These are phyloP conservation scores for Annulohypoxylon moriforme DNA, from an alignment of 495 filamentous ascomycete species.

Conservation along the genomic window DNA sequence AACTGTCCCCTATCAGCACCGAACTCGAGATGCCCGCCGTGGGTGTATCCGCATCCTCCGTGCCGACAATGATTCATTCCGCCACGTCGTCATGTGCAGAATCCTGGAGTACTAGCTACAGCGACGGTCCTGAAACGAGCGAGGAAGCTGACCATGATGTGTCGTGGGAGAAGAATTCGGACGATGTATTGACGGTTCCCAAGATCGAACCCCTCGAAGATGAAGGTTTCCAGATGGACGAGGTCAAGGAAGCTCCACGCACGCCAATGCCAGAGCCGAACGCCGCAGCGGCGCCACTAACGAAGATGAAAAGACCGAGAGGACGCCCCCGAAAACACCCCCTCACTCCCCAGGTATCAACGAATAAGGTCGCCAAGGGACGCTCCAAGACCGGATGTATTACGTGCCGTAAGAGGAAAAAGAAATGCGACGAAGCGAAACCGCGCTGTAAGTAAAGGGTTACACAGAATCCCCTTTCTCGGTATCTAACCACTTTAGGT, in stretches of 20 bases:
- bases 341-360: conserved; percentile 58
- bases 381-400: conserved; percentile 94
- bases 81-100: conserved; percentile 50
- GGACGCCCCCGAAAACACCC: conserved; percentile 90
- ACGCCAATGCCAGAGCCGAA: conserved; percentile 44
- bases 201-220: conserved; percentile 62
- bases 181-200: conserved; percentile 52
- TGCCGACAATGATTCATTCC: conserved; percentile 49
- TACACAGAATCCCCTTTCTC: neutral
- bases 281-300: conserved; percentile 35
- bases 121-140: conserved; percentile 40
- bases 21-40: conserved; percentile 54
- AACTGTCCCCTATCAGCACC: conserved; percentile 63
- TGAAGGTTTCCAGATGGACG: conserved; percentile 59
- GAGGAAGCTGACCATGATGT: conserved; percentile 44
- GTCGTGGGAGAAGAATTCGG: conserved; percentile 53
- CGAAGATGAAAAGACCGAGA: conserved; percentile 68
- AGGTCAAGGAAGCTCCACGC: conserved; percentile 57
- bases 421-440: conserved; percentile 98
- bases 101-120: conserved; percentile 51
- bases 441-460: conserved; percentile 72
- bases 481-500: conserved; percentile 60
- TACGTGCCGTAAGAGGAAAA: conserved; percentile 91
- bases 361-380: conserved; percentile 81
- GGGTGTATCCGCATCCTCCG: conserved; percentile 47